These are phyloP conservation scores for Fusarium torreyae DNA, from an alignment of 2,329 filamentous ascomycete species.

Conservation along the genomic window DNA sequence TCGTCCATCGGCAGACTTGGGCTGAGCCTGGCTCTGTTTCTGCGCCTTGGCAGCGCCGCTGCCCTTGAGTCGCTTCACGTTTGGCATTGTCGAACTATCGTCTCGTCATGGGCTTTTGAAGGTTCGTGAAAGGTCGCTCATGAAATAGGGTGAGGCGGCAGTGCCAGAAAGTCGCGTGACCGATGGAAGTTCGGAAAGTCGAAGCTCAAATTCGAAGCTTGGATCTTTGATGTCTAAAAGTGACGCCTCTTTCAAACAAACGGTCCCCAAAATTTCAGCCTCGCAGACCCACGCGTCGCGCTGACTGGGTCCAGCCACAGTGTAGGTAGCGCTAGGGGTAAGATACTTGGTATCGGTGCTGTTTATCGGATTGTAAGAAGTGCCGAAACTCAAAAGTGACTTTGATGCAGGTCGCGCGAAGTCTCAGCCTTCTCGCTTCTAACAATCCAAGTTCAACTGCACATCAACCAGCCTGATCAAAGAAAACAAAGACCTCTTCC, in stretches of 20 bases:
- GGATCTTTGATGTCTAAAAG: slow-evolving; percentile 36
- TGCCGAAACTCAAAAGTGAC: slow-evolving; percentile 16
- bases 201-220: slow-evolving; percentile 33
- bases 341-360: slow-evolving; percentile 18
- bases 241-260: slow-evolving; percentile 42
- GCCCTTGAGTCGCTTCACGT: slow-evolving; percentile 71
- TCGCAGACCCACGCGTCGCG: slow-evolving; percentile 52
- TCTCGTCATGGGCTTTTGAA: slow-evolving; percentile 44
- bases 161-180: slow-evolving; percentile 27
- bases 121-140: slow-evolving; percentile 16
- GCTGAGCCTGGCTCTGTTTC: slow-evolving; percentile 55
- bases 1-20: slow-evolving; percentile 58
- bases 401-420: slow-evolving; percentile 10
- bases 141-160: slow-evolving; percentile 22
- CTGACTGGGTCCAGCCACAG: slow-evolving; percentile 38
- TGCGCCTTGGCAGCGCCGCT: slow-evolving; percentile 61
- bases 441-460: slow-evolving; percentile 25
- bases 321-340: slow-evolving; percentile 24
- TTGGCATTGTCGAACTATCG: slow-evolving; percentile 64
- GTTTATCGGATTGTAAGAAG: neutral
- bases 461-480: slow-evolving; percentile 17
- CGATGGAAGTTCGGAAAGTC: slow-evolving; percentile 20
- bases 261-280: slow-evolving; percentile 55
- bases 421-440: slow-evolving; percentile 46
- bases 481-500: slow-evolving; percentile 7